Conservation (phyloP, 2,329 filamentous ascomycete genomes). For the Trichocomaceae sp. region DNA sequence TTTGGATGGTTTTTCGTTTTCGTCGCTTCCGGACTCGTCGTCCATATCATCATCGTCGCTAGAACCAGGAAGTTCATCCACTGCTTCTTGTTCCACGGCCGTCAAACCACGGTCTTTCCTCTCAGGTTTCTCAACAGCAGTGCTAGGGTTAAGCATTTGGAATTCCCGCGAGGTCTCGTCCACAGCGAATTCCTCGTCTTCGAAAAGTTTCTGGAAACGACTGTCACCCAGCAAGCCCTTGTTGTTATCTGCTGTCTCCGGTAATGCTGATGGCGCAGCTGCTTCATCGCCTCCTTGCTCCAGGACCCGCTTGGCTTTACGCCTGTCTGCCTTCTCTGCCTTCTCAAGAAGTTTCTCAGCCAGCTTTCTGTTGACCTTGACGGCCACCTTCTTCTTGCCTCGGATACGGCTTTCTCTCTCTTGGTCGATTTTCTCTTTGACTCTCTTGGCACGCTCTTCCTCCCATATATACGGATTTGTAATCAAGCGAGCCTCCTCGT, state of each 20-base stretch:
- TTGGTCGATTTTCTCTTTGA: constrained; percentile 94
- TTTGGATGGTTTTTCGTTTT: constrained; percentile 18
- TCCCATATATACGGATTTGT: constrained; percentile 91
- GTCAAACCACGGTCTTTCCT: constrained; percentile 49
- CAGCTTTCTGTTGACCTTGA: constrained; percentile 75
- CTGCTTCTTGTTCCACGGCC: constrained; percentile 56
- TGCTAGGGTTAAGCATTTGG: constrained; percentile 81
- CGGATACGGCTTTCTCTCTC: constrained; percentile 92
- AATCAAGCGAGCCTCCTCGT: constrained; percentile 89
- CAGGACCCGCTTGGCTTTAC: constrained; percentile 41
- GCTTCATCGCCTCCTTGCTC: constrained; percentile 52
- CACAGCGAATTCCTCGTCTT: constrained; percentile 86
- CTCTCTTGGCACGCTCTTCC: constrained; percentile 80
- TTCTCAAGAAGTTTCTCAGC: constrained; percentile 57
- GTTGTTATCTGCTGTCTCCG: constrained; percentile 10
- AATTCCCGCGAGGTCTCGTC: constrained; percentile 88
- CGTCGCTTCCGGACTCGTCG: constrained; percentile 2
- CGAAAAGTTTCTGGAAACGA: constrained; percentile 82
- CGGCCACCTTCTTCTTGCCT: constrained; percentile 80
- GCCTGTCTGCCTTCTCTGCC: constrained; percentile 51
- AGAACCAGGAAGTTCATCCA: constrained; percentile 45
- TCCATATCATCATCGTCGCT: constrained; percentile 34
- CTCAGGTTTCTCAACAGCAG: constrained; percentile 31
- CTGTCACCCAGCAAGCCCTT: constrained; percentile 70
- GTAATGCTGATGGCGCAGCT: constrained; percentile 22